Evolutionary conservation across 2,329 filamentous ascomycete genomes (phyloP), one percentile per base, ranked within the genome.

Genomic region (Gliomastix tumulicola): DNA sequence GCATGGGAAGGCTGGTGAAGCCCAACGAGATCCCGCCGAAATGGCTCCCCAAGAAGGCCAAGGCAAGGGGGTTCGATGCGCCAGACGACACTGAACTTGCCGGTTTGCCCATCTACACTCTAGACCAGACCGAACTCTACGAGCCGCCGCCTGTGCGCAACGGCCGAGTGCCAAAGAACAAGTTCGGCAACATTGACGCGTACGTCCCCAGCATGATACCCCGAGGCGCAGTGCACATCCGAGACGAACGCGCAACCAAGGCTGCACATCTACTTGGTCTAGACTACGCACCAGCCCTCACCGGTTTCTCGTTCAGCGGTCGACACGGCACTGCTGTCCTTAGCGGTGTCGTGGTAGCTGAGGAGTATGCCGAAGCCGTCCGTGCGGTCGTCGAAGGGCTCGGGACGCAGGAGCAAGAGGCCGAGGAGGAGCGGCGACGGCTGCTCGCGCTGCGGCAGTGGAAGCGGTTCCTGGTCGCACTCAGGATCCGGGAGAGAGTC

Each of bases 181-280:
- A 83, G 15, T 98, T 88, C 57, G 88, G 88, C 10, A 98, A 98
- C 52, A 82, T 97, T 41, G 92, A 97, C 51, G 75, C 94, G 27
- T 97, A 90, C 55, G 88, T 95, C 10, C 82, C 87, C 0, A 87
- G 79, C 43, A 97, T 98, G 92, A 71, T 97, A 1, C 92, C 92
- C 0, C 61, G 64, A 28, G 90, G 92, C 0, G 89, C 86, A 2
- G 72, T 79, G 3, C 88, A 97, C 55, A 65, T 97, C 18, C 49
- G 59, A 6, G 62, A 70, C 40, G 62, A 72, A 32, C 50, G 82
- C 35, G 82, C 85, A 2, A 67, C 75, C 2, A 74, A 75, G 35
- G 90, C 90, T 2, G 88, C 88, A 1, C 78, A 74, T 39, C 62
- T 89, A 2, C 59, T 96, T 2, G 81, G 81, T 0, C 71, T 97